Base-by-base conservation (phyloP, 179 eudicot genomes). In the Beta lomatogona region DNA sequence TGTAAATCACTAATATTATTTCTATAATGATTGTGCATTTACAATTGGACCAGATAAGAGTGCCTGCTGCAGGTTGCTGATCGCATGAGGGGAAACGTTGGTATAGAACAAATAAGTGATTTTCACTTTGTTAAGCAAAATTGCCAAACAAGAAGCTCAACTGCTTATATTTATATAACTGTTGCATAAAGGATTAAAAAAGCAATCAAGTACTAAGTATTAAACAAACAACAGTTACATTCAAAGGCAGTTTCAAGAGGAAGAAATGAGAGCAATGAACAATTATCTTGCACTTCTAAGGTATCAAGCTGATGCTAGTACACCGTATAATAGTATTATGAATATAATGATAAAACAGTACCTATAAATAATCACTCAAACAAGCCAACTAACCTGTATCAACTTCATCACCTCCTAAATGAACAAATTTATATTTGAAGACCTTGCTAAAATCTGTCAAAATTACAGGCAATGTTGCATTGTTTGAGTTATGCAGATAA, bases 391-490 rank as follows among this genome's bases (percentile, higher is more conserved):
- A 80, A 94, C 99, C 87, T 71, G 99, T 91, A 77, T 96, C 79
- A 71, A 96, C 99, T 89, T 96, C 99, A 79, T 96, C 99, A 28
- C 99, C 99, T 86, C 99, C 98, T 87, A 94, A 88, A 85, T 96
- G 99, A 76, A 96, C 86, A 41, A 92, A 94, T 70, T 82, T 91
- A 70, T 86, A 96, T 77, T 89, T 91, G 91, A 96, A 96, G 77
- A 96, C 80, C 88, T 91, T 92, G 85, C 95, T 92, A 87, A 96
- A 92, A 91, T 96, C 98, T 96, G 98, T 80, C 41, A 89, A 85
- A 54, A 76, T 14, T 55, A 52, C 59, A 80, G 48, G 13, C 11
- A 63, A 41, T 21, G 22, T 28, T 46, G 41, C 11, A 63, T 41
- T 31, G 36, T 28, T 57, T 60, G 6, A 12, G 71, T 53, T 13